Conservation (phyloP, 768 basidiomycete species). For the Mycena albidolilacea region DNA sequence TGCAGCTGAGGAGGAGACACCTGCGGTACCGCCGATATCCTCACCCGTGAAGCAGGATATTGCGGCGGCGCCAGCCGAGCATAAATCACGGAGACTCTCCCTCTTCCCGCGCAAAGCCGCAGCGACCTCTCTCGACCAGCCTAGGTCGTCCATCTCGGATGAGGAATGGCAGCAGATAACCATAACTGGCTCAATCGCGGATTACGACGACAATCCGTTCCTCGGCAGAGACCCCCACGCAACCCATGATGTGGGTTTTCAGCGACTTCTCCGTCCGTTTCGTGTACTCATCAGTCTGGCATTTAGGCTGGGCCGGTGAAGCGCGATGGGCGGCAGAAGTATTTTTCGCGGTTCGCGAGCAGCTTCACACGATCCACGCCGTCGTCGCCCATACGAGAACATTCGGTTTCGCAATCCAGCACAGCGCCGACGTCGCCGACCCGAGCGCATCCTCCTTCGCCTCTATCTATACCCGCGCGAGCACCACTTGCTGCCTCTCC, state of each 20-base stretch:
- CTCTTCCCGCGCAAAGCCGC: slow-evolving; percentile 31
- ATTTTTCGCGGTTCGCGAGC: slow-evolving; percentile 34
- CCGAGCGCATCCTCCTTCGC: background rate
- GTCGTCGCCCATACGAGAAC: slow-evolving; percentile 31
- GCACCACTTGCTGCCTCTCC: slow-evolving; percentile 21
- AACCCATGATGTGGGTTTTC: slow-evolving; percentile 15
- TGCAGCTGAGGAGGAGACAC: slow-evolving; percentile 4
- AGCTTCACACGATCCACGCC: slow-evolving; percentile 38
- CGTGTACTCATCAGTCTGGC: slow-evolving; percentile 18
- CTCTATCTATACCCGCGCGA: background rate
- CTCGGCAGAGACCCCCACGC: slow-evolving; percentile 21
- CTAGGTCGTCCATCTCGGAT: slow-evolving; percentile 37
- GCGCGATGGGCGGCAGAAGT: slow-evolving; percentile 26
- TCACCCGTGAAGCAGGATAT: slow-evolving; percentile 25
- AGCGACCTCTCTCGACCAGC: slow-evolving; percentile 21
- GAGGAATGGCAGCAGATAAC: slow-evolving; percentile 42
- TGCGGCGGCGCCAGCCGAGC: slow-evolving; percentile 19
- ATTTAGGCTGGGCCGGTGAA: slow-evolving; percentile 24
- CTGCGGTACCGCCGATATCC: slow-evolving; percentile 12
- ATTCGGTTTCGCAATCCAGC: background rate
- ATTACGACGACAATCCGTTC: slow-evolving; percentile 38
- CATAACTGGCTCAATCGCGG: slow-evolving; percentile 39
- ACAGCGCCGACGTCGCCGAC: slow-evolving; percentile 31
- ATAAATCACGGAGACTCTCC: slow-evolving; percentile 28
- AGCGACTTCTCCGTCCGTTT: slow-evolving; percentile 12